These are phyloP conservation scores for Globisporangium perplexum DNA, from an alignment of 352 stramenopile species.

Conservation along the genomic window DNA sequence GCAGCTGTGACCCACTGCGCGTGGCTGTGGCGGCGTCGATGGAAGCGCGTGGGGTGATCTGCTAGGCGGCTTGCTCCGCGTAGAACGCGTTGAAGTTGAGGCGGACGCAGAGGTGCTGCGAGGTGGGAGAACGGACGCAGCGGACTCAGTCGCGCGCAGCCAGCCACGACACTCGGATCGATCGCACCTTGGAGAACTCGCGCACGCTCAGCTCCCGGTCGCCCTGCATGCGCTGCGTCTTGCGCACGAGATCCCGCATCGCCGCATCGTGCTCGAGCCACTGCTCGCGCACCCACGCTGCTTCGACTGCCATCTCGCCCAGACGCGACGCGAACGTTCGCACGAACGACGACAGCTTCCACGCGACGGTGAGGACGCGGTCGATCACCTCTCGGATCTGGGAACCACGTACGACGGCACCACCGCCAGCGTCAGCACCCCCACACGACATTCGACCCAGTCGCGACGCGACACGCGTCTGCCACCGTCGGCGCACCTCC, in stretches of 20 bases:
- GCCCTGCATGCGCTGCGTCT: slow-evolving; percentile 17
- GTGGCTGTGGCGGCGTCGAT: background rate
- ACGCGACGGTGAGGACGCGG: slow-evolving; percentile 15
- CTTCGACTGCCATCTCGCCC: slow-evolving; percentile 1
- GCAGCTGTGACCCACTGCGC: background rate
- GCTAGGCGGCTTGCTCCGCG: background rate
- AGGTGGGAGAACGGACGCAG: background rate
- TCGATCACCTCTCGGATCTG: slow-evolving; percentile 31
- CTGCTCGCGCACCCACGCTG: slow-evolving; percentile 7
- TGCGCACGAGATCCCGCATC: slow-evolving; percentile 17
- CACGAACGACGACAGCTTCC: slow-evolving; percentile 30
- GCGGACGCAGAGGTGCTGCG: slow-evolving; percentile 46
- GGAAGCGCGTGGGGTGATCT: background rate
- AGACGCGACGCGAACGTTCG: slow-evolving; percentile 8
- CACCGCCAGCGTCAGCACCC: background rate
- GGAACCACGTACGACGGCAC: too few relatives aligned
- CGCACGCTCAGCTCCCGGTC: slow-evolving; percentile 24
- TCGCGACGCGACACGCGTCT: too few relatives aligned
- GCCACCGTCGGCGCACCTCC: slow-evolving; percentile 21
- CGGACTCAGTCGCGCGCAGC: slow-evolving; percentile 5
- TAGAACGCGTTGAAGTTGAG: slow-evolving; percentile 59
- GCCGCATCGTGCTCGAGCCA: slow-evolving; percentile 20
- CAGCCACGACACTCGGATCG: background rate
- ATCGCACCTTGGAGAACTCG: slow-evolving; percentile 39
- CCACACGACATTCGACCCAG: background rate